Conservation (phyloP, 306 rosid genomes). For the Gynostemma pentaphyllum region DNA sequence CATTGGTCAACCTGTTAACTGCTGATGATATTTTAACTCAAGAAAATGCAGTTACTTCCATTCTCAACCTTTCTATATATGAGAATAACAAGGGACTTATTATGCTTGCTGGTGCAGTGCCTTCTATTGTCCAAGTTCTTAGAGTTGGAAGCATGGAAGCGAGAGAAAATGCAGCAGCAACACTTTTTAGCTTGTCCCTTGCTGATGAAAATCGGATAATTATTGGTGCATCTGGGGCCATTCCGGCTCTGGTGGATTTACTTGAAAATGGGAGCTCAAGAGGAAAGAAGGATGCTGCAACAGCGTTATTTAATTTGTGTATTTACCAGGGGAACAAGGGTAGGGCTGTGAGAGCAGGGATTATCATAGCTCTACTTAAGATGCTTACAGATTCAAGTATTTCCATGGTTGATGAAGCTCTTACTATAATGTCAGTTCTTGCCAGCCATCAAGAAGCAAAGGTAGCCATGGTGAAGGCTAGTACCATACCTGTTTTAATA, state of each 20-base stretch:
- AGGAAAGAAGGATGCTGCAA: slow-evolving; percentile 93
- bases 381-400: slow-evolving; percentile 82
- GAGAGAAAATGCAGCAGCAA: slow-evolving; percentile 89
- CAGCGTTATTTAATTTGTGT: slow-evolving; percentile 85
- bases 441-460: slow-evolving; percentile 92
- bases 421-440: slow-evolving; percentile 87
- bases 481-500: slow-evolving; percentile 79
- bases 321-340: slow-evolving; percentile 97
- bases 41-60: slow-evolving; percentile 89
- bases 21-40: slow-evolving; percentile 60
- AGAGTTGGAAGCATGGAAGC: slow-evolving; percentile 92
- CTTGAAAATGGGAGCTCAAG: slow-evolving; percentile 80
- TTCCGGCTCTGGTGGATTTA: slow-evolving; percentile 74
- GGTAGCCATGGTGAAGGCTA: slow-evolving; percentile 60
- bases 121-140: slow-evolving; percentile 87
- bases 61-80: slow-evolving; percentile 85
- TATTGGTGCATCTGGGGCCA: slow-evolving; percentile 91
- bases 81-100: slow-evolving; percentile 87
- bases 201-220: slow-evolving; percentile 93
- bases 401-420: slow-evolving; percentile 78
- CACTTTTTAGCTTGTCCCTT: slow-evolving; percentile 86
- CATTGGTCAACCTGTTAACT: slow-evolving; percentile 70
- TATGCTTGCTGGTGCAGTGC: slow-evolving; percentile 94
- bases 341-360: slow-evolving; percentile 76
- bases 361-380: slow-evolving; percentile 53